These are phyloP conservation scores for Olyra latifolia DNA, from an alignment of 176 grass and related monocot species.

Conservation along the genomic window DNA sequence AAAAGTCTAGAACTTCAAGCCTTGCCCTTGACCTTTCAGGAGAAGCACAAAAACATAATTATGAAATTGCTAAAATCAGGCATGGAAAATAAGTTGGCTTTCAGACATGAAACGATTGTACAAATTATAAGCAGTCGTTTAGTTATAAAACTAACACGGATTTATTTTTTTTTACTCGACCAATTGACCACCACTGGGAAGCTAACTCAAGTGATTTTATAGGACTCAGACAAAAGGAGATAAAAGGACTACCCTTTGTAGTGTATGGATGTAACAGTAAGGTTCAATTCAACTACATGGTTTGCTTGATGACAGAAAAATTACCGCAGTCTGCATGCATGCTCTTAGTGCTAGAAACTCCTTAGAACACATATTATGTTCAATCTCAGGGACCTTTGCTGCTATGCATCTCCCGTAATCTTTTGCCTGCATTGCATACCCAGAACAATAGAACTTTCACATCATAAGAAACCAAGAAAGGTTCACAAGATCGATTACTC, in stretches of 20 bases:
- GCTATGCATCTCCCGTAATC: constrained; percentile 78
- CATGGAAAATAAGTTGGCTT: not conserved
- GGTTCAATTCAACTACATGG: not conserved
- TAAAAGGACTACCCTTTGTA: not conserved
- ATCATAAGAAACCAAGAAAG: constrained; percentile 4
- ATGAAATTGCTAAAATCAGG: constrained; percentile 8
- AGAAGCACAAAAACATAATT: constrained; percentile 15
- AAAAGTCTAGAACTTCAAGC: constrained; percentile 47
- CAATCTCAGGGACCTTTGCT: constrained; percentile 77
- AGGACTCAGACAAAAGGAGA: not conserved
- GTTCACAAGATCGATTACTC: constrained; percentile 3
- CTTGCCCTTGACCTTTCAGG: constrained; percentile 69
- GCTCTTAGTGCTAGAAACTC: constrained; percentile 86
- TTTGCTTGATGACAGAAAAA: constrained; percentile 19
- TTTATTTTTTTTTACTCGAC: not conserved
- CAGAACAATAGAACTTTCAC: constrained; percentile 5
- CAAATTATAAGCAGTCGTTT: not conserved
- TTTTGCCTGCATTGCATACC: constrained; percentile 62
- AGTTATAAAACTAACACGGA: constrained; percentile 26
- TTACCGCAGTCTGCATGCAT: constrained; percentile 93
- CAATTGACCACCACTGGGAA: not conserved
- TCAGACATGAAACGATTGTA: constrained; percentile 4
- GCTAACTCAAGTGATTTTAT: not conserved
- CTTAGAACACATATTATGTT: constrained; percentile 90
- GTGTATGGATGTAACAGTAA: constrained; percentile 4